A percentile compares a stretch with the other conserved stretches of the same genome.
Conservation (phyloP, 495 filamentous ascomycete species). For the Talaromyces wortmannii region DNA sequence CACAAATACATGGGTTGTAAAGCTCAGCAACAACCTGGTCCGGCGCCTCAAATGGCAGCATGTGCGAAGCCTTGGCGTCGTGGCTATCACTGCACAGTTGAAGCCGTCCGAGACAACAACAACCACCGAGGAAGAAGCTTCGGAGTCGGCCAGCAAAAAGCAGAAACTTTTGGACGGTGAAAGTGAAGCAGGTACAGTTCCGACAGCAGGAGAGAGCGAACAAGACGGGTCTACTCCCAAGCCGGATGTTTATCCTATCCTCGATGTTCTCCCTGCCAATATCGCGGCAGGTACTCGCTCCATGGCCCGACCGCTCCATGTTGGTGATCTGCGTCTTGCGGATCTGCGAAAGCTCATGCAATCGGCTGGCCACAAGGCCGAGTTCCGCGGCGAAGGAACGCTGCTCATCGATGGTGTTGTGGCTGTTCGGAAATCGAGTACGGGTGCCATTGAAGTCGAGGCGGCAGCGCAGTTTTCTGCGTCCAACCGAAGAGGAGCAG, state of each 20-base stretch:
- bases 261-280: slow-evolving; percentile 72
- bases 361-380: slow-evolving; percentile 73
- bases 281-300: slow-evolving; percentile 71
- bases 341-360: slow-evolving; percentile 83
- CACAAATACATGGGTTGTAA: slow-evolving; percentile 95
- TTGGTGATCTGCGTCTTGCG: slow-evolving; percentile 85
- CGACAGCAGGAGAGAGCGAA: slow-evolving; percentile 14
- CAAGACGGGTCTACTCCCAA: slow-evolving; percentile 20
- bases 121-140: slow-evolving; percentile 22
- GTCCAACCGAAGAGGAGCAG: slow-evolving; percentile 28
- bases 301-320: slow-evolving; percentile 82
- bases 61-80: slow-evolving; percentile 80
- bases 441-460: slow-evolving; percentile 85
- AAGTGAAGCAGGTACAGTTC: slow-evolving; percentile 15
- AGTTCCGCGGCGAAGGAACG: slow-evolving; percentile 91
- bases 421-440: slow-evolving; percentile 79
- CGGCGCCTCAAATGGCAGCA: slow-evolving; percentile 90
- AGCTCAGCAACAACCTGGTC: slow-evolving; percentile 74
- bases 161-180: slow-evolving; percentile 48
- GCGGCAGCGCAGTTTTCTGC: slow-evolving; percentile 49
- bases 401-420: slow-evolving; percentile 82
- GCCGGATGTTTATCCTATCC: slow-evolving; percentile 45
- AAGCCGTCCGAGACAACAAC: slow-evolving; percentile 21
- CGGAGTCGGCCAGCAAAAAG: slow-evolving; percentile 56
- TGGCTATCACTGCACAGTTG: slow-evolving; percentile 71